Percentiles rank a stretch among this genome's conserved stretches.
phyloP scores from a whole-genome alignment of 495 filamentous ascomycete species.

The Podospora bellae-mahoneyi region DNA sequence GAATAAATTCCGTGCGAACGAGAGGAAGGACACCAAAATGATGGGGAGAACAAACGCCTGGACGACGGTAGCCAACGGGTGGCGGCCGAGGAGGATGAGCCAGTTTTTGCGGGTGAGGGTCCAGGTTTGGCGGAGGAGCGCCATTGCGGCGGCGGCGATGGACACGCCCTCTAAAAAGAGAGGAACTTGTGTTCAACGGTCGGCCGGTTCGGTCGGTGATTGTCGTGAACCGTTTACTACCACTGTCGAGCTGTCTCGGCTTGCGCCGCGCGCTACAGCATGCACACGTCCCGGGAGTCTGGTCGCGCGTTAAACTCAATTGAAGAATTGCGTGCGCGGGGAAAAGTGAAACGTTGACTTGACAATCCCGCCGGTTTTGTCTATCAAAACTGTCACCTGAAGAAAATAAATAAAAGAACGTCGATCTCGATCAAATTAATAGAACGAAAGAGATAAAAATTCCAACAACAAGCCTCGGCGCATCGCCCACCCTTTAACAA shows the following conservation, averaged over 20 bases:
- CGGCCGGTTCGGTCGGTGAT: not conserved
- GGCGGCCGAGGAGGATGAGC: slow-evolving; percentile 63
- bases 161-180: not conserved
- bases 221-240: not conserved
- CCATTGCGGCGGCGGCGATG: slow-evolving; percentile 10
- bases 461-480: not conserved
- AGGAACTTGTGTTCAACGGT: not conserved
- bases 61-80: slow-evolving; percentile 58
- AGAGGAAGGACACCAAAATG: slow-evolving; percentile 63
- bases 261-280: not conserved
- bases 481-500: not conserved
- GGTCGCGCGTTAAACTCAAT: not conserved
- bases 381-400: no score
- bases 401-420: not conserved
- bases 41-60: slow-evolving; percentile 71
- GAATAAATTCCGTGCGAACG: slow-evolving; percentile 66
- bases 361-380: no score
- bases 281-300: not conserved
- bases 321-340: not conserved
- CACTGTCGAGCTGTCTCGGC: not conserved
- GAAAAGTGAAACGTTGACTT: not conserved
- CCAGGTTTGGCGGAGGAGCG: slow-evolving; percentile 60
- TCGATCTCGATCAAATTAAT: not conserved
- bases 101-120: slow-evolving; percentile 73
- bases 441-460: not conserved